These are phyloP conservation scores for Syzygium malaccense DNA, from an alignment of 441 rosid genomes.

Conservation along the genomic window DNA sequence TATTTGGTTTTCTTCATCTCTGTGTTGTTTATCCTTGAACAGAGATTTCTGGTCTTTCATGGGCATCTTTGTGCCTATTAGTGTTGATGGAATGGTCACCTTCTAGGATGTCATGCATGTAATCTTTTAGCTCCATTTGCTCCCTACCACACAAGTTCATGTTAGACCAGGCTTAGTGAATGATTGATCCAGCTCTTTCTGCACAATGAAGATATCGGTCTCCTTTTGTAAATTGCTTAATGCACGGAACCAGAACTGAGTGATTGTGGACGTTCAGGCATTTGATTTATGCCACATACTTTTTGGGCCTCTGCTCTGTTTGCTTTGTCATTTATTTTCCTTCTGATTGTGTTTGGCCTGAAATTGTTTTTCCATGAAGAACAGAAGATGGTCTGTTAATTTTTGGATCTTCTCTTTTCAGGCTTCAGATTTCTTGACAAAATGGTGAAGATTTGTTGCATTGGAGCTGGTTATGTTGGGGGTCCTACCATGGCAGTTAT, in stretches of 20 bases:
- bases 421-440: background rate
- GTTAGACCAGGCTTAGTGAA: background rate
- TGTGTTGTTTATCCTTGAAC: background rate
- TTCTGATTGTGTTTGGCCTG: background rate
- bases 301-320: background rate
- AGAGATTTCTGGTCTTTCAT: background rate
- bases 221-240: background rate
- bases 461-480: conserved; percentile 14
- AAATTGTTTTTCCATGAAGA: background rate
- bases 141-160: background rate
- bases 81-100: background rate
- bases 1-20: background rate
- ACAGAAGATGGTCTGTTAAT: background rate
- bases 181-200: background rate
- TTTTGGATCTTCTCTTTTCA: background rate
- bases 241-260: background rate
- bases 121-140: background rate
- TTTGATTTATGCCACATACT: background rate
- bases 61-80: background rate
- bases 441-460: conserved; percentile 10
- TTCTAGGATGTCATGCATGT: background rate
- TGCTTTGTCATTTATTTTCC: background rate
- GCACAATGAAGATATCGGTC: background rate
- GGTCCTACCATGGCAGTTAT: conserved; percentile 16
- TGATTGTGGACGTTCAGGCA: background rate